phyloP scores from a whole-genome alignment of 768 basidiomycete species.

The Myochromella boudieri region DNA sequence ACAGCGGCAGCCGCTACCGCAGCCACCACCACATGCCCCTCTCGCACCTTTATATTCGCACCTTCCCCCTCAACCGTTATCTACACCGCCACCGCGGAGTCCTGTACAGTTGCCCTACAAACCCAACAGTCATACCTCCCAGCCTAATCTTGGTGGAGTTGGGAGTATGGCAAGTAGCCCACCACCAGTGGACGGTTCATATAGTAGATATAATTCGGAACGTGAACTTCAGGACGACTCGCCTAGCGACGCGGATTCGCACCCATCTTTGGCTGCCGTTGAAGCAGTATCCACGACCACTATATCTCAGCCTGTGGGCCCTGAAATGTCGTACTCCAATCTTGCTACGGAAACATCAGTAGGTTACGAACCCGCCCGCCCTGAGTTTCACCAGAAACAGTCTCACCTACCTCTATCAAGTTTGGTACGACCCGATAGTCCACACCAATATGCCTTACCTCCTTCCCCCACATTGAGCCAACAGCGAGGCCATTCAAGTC shows the following conservation, averaged over 20 bases:
- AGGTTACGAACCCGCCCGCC: not conserved
- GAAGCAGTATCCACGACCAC: not conserved
- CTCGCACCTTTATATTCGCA: too few species aligned
- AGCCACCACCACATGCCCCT: too few species aligned
- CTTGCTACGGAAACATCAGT: not conserved
- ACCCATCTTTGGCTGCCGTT: not conserved
- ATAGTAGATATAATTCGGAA: not conserved
- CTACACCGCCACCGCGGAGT: conserved; percentile 1
- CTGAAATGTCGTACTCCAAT: not conserved
- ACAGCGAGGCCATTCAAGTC: conserved; percentile 9
- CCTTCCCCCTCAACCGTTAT: conserved; percentile 9
- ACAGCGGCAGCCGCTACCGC: conserved; percentile 6
- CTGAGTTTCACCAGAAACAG: too few species aligned
- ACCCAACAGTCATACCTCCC: too few species aligned
- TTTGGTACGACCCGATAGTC: conserved; percentile 13
- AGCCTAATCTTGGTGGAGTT: too few species aligned
- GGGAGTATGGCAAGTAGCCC: too few species aligned
- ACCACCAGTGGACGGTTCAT: too few species aligned
- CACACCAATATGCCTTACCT: conserved; percentile 12
- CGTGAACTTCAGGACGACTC: not conserved
- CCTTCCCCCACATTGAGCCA: conserved; percentile 14
- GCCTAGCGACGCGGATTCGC: not conserved
- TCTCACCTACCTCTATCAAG: too few species aligned
- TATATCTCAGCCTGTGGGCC: not conserved
- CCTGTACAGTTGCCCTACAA: conserved; percentile 6